phyloP scores from a whole-genome alignment of 257 asterid species.

The Primulina huaijiensis region DNA sequence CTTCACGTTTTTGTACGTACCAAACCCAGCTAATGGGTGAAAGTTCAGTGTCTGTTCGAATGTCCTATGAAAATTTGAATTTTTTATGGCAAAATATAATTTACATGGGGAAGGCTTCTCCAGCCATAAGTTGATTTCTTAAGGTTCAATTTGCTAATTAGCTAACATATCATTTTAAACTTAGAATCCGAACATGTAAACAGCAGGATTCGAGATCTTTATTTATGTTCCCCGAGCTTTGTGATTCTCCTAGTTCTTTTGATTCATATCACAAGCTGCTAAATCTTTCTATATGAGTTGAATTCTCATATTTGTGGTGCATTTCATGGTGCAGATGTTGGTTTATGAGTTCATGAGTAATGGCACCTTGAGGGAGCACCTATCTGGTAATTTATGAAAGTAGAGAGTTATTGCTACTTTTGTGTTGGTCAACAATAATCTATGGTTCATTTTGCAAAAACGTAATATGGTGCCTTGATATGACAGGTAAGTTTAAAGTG shows the following conservation, averaged over 20 bases:
- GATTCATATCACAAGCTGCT: slow-evolving; percentile 3
- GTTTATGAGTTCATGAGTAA: slow-evolving; percentile 88
- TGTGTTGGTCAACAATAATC: slow-evolving; percentile 4
- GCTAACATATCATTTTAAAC: neutral
- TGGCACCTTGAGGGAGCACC: slow-evolving; percentile 83
- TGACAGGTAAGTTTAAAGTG: slow-evolving; percentile 60
- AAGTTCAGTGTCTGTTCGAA: neutral
- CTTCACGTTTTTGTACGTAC: slow-evolving; percentile 7
- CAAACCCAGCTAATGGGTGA: neutral
- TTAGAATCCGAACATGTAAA: neutral
- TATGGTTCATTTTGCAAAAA: neutral
- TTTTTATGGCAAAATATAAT: too few relatives aligned
- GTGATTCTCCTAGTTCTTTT: neutral
- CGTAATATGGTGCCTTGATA: slow-evolving; percentile 1
- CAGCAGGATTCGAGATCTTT: neutral
- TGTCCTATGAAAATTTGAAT: neutral
- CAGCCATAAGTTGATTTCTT: neutral
- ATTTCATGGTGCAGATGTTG: slow-evolving; percentile 72
- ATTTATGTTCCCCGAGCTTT: neutral
- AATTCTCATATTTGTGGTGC: slow-evolving; percentile 25
- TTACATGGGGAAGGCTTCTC: neutral
- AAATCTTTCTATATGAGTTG: slow-evolving; percentile 7
- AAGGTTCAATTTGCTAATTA: neutral
- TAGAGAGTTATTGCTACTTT: neutral
- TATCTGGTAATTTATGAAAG: slow-evolving; percentile 55